Evolutionary conservation across 2,329 filamentous ascomycete species (phyloP).

Genomic region (Neonectria punicea): DNA sequence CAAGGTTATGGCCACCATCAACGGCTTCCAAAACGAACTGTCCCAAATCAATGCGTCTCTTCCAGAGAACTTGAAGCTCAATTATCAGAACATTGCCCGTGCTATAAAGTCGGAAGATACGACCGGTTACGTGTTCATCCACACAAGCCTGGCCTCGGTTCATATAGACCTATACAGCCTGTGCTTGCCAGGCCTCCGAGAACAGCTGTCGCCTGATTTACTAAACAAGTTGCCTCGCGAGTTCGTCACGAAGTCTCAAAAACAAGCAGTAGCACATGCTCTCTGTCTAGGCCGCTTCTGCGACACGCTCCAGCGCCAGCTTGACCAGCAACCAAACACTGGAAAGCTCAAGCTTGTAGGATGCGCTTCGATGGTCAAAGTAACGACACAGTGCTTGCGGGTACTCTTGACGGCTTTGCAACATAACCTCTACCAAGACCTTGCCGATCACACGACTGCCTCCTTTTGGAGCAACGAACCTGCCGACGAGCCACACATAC

Average conservation of each 20-base stretch:
- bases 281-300: slow-evolving; percentile 51
- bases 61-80: slow-evolving; percentile 47
- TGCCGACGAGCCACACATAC: slow-evolving; percentile 47
- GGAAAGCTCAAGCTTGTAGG: slow-evolving; percentile 43
- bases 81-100: slow-evolving; percentile 47
- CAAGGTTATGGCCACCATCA: slow-evolving; percentile 51
- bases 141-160: slow-evolving; percentile 49
- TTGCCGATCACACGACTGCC: slow-evolving; percentile 50
- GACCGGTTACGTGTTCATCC: slow-evolving; percentile 51
- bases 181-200: slow-evolving; percentile 49
- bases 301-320: slow-evolving; percentile 46
- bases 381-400: slow-evolving; percentile 45
- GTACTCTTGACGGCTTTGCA: slow-evolving; percentile 51
- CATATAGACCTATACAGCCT: slow-evolving; percentile 55
- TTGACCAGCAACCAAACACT: slow-evolving; percentile 39
- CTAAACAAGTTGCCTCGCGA: slow-evolving; percentile 49
- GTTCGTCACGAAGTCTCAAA: slow-evolving; percentile 50
- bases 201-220: slow-evolving; percentile 47
- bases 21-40: slow-evolving; percentile 50
- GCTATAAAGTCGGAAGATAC: slow-evolving; percentile 47
- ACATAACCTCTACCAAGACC: slow-evolving; percentile 48
- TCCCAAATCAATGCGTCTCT: slow-evolving; percentile 50
- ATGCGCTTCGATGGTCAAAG: slow-evolving; percentile 47
- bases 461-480: slow-evolving; percentile 49
- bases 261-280: slow-evolving; percentile 53